These are phyloP conservation scores for sunflower (Helianthus annuus) DNA, from an alignment of 129 eudicot genomes.

Conservation along the genomic window DNA sequence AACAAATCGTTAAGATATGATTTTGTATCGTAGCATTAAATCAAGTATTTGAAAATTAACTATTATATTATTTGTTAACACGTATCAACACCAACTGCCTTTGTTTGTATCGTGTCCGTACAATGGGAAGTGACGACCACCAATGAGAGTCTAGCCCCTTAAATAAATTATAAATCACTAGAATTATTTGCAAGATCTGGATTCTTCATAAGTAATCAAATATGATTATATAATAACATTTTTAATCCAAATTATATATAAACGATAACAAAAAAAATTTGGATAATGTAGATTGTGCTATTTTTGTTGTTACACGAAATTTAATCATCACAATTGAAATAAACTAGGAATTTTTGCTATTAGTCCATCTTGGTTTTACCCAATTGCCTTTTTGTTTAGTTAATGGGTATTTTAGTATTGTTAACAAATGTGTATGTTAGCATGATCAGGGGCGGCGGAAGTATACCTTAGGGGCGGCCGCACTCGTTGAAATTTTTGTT, in stretches of 20 bases:
- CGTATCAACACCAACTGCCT: neutral
- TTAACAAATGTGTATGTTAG: too few species aligned
- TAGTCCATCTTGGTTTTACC: too few species aligned
- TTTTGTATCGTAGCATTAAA: neutral
- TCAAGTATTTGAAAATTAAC: neutral
- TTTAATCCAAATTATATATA: neutral
- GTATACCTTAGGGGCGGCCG: too few species aligned
- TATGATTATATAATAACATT: neutral
- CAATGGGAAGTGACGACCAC: neutral
- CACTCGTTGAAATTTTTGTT: too few species aligned
- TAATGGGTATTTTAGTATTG: too few species aligned
- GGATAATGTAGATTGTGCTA: too few species aligned
- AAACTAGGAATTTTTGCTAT: too few species aligned
- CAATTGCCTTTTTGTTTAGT: too few species aligned
- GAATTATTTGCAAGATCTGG: neutral
- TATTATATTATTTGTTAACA: neutral
- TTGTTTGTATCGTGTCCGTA: neutral
- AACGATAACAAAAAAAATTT: too few species aligned
- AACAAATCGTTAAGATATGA: neutral
- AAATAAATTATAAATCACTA: neutral
- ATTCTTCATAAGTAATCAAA: neutral
- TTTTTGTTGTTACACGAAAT: too few species aligned
- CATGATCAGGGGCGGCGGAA: too few species aligned
- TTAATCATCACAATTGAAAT: too few species aligned
- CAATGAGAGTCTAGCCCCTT: neutral